A percentile compares a stretch with the other conserved stretches of the same genome.
These are phyloP conservation scores for Pyronema omphalodes DNA, from an alignment of 495 filamentous ascomycete species.

Conservation along the genomic window DNA sequence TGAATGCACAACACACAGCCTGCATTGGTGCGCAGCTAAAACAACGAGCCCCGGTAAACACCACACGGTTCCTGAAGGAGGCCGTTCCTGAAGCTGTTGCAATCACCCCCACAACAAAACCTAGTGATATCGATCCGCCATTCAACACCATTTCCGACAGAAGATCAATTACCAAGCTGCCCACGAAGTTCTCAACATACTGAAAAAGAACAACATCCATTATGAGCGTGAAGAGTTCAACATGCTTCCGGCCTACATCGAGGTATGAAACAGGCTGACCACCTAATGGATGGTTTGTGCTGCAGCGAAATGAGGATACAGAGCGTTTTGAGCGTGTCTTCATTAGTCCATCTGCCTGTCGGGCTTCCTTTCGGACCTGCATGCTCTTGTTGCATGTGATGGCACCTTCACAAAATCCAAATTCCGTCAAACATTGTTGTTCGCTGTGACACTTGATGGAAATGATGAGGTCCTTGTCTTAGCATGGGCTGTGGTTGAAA, in stretches of 20 bases:
- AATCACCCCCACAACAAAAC: too few relatives aligned
- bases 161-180: not conserved
- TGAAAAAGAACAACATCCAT: not conserved
- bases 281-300: not conserved
- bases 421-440: slow-evolving; percentile 6
- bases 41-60: too few relatives aligned
- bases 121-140: not conserved
- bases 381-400: slow-evolving; percentile 3
- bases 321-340: slow-evolving; percentile 6
- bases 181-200: not conserved
- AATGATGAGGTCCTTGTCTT: slow-evolving; percentile 7
- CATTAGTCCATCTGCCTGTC: slow-evolving; percentile 3
- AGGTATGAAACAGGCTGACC: not conserved
- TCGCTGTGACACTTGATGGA: slow-evolving; percentile 9
- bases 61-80: too few relatives aligned
- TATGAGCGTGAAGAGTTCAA: not conserved
- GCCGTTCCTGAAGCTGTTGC: too few relatives aligned
- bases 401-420: slow-evolving; percentile 10
- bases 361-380: not conserved
- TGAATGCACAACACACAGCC: too few relatives aligned
- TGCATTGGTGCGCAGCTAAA: too few relatives aligned
- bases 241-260: not conserved
- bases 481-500: slow-evolving; percentile 12
- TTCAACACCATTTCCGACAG: not conserved
- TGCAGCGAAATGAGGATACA: not conserved